Evolutionary conservation across 305 asterid genomes (phyloP).

Genomic region (Caryopteris hybrid): DNA sequence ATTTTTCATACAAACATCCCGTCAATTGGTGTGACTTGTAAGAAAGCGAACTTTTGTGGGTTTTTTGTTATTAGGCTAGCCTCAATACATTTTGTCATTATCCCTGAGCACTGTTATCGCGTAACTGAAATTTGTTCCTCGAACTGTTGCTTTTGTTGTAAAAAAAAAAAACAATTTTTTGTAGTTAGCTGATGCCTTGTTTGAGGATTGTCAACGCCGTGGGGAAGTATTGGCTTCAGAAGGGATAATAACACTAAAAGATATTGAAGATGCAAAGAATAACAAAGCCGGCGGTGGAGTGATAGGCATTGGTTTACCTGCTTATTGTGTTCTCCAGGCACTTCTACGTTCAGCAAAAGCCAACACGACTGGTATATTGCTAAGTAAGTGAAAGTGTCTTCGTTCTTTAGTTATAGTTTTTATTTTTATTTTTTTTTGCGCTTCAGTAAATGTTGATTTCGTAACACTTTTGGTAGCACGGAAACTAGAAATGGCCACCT

Average conservation of each 20-base stretch:
- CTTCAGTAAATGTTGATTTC: no score
- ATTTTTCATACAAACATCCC: no score
- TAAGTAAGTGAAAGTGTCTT: slow-evolving; percentile 41
- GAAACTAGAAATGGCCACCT: no score
- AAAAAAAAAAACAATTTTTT: neutral
- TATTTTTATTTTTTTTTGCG: no score
- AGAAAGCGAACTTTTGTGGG: no score
- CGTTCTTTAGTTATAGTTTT: no score
- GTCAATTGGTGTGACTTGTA: no score
- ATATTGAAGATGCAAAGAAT: slow-evolving; percentile 73
- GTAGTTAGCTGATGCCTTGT: slow-evolving; percentile 62
- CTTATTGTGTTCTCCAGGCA: slow-evolving; percentile 68
- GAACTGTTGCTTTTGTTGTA: slow-evolving; percentile 3
- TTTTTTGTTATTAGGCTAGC: no score
- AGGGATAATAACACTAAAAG: slow-evolving; percentile 64
- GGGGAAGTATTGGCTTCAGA: slow-evolving; percentile 65
- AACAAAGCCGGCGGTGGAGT: slow-evolving; percentile 43
- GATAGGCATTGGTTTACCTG: slow-evolving; percentile 73
- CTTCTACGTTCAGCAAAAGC: slow-evolving; percentile 73
- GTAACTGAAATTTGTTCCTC: neutral
- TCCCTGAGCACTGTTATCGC: neutral
- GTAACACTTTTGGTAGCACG: no score
- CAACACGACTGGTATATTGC: slow-evolving; percentile 55
- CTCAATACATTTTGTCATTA: neutral
- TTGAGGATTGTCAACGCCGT: slow-evolving; percentile 51